A percentile compares a stretch with the other conserved stretches of the same genome.
phyloP scores from a whole-genome alignment of 2,329 filamentous ascomycete species.

The Tothia fuscella region DNA sequence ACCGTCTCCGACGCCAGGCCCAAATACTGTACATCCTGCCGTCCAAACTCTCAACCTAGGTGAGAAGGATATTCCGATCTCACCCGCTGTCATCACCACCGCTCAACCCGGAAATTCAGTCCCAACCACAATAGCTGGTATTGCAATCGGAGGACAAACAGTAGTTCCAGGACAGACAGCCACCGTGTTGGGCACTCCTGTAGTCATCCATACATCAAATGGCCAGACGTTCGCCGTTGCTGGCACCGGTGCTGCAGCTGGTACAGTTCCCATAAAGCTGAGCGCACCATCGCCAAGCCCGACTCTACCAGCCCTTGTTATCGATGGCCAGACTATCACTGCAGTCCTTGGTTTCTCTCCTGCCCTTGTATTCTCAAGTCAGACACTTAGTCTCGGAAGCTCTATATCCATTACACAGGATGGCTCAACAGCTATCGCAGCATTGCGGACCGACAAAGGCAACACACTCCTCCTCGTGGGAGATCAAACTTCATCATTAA shows the following conservation, averaged over 20 bases:
- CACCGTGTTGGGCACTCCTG: background rate
- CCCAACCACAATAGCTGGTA: background rate
- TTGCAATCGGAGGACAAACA: slow-evolving; percentile 1
- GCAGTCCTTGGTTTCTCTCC: no score
- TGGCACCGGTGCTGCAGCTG: background rate
- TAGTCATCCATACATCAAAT: background rate
- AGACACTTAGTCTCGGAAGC: no score
- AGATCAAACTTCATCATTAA: no score
- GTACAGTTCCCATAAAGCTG: no score
- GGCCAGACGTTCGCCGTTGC: background rate
- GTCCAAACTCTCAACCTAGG: background rate
- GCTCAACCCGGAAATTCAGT: background rate
- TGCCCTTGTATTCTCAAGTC: no score
- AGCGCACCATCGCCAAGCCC: background rate
- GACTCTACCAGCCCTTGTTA: slow-evolving; percentile 1
- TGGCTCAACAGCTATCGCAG: no score
- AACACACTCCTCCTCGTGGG: no score
- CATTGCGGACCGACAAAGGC: no score
- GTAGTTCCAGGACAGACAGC: background rate
- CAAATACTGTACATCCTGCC: background rate
- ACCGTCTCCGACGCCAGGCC: background rate
- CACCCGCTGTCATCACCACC: background rate
- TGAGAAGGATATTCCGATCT: background rate
- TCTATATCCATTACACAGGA: no score
- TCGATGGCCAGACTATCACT: no score